These are phyloP conservation scores for Cordia subcordata DNA, from an alignment of 257 asterid species.

Conservation along the genomic window DNA sequence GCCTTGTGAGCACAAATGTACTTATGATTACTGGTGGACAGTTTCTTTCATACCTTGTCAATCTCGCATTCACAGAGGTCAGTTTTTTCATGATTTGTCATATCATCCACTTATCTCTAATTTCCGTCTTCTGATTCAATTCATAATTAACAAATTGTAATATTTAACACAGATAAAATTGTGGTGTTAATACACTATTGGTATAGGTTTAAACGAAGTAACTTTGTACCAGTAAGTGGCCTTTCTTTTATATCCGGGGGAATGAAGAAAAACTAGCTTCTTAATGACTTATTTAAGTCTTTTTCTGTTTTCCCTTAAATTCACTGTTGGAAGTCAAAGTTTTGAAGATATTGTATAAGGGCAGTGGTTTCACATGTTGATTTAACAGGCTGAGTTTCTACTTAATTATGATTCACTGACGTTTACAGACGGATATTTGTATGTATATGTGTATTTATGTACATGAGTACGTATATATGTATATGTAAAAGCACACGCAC, in stretches of 20 bases:
- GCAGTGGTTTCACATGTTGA: too few species aligned
- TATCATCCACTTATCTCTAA: not conserved
- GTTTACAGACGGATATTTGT: too few species aligned
- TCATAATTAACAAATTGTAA: not conserved
- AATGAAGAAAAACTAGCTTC: constrained; percentile 3
- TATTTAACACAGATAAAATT: too few species aligned
- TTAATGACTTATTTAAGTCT: not conserved
- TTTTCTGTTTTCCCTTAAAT: not conserved
- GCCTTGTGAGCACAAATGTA: constrained; percentile 93
- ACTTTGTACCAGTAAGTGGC: constrained; percentile 3
- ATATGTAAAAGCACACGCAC: too few species aligned
- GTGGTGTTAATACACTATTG: not conserved
- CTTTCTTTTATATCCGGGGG: not conserved
- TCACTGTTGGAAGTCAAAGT: too few species aligned
- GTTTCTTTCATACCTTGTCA: constrained; percentile 90
- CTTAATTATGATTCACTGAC: too few species aligned
- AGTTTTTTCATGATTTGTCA: constrained; percentile 20
- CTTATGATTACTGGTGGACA: constrained; percentile 98
- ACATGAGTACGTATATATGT: too few species aligned
- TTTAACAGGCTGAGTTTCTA: too few species aligned
- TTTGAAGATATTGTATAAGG: too few species aligned
- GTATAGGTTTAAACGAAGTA: not conserved
- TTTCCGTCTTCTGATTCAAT: not conserved
- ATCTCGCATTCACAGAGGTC: constrained; percentile 95
- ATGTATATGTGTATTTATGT: too few species aligned